A percentile compares a stretch with the other conserved stretches of the same genome.
These are phyloP conservation scores for Glaciozyma martinii DNA, from an alignment of 768 basidiomycete species.

Conservation along the genomic window DNA sequence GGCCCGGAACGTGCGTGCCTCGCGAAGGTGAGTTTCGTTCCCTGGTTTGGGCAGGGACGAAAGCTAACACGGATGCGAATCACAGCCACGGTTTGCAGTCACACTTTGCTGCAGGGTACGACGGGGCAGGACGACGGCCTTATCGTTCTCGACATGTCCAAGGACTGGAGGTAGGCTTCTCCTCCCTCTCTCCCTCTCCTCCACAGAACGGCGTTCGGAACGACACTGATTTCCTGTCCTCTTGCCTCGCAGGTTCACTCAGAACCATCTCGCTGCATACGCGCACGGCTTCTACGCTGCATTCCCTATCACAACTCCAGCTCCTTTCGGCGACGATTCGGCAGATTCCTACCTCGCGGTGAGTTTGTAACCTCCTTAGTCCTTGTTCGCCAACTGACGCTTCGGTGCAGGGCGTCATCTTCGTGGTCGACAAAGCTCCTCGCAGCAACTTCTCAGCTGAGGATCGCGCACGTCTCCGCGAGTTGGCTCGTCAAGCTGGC, in stretches of 20 bases:
- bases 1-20: not conserved
- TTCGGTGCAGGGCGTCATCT: slow-evolving; percentile 19
- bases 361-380: not conserved
- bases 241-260: not conserved
- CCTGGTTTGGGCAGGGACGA: too few relatives aligned
- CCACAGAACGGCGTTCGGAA: too few relatives aligned
- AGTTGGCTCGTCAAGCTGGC: slow-evolving; percentile 18
- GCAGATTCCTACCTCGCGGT: not conserved
- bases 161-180: slow-evolving; percentile 23
- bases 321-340: slow-evolving; percentile 21
- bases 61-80: too few relatives aligned
- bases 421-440: slow-evolving; percentile 17
- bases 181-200: not conserved
- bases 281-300: slow-evolving; percentile 25
- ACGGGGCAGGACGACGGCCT: slow-evolving; percentile 20
- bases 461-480: slow-evolving; percentile 16
- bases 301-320: slow-evolving; percentile 20
- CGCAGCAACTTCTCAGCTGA: slow-evolving; percentile 1
- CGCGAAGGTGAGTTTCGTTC: slow-evolving; percentile 7
- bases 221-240: not conserved
- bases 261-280: slow-evolving; percentile 19
- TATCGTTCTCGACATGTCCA: slow-evolving; percentile 23
- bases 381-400: not conserved
- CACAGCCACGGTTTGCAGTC: slow-evolving; percentile 15
- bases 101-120: slow-evolving; percentile 22